Conservation (phyloP, 148 eudicot genomes). For the Rhododendron kiyosumense region DNA sequence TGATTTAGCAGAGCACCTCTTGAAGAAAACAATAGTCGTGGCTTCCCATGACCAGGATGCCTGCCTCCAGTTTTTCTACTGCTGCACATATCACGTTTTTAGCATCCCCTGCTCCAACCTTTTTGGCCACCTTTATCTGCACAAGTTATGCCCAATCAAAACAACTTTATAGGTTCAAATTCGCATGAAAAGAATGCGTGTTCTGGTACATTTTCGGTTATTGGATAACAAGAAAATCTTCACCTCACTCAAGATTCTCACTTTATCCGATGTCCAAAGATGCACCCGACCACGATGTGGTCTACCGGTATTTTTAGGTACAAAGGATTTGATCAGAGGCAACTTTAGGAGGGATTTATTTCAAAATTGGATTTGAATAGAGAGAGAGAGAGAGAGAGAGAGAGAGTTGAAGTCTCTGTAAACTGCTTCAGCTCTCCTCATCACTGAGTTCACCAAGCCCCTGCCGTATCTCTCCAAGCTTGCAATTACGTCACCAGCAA, state of each 20-base stretch:
- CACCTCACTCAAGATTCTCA: background rate
- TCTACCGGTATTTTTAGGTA: background rate
- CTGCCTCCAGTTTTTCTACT: constrained; percentile 53
- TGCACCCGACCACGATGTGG: background rate
- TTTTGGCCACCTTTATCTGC: constrained; percentile 49
- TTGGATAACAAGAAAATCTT: background rate
- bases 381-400: background rate
- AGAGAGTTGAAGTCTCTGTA: background rate
- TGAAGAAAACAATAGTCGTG: constrained; percentile 86
- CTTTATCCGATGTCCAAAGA: background rate
- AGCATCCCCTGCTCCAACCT: constrained; percentile 70
- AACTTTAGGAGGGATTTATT: background rate
- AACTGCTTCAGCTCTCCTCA: background rate
- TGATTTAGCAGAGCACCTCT: constrained; percentile 41
- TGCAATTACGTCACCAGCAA: background rate
- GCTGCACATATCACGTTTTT: constrained; percentile 68
- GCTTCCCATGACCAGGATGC: constrained; percentile 77
- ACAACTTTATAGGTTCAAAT: background rate
- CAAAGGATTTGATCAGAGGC: background rate
- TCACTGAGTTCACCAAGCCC: background rate
- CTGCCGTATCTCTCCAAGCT: background rate
- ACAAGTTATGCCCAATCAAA: background rate
- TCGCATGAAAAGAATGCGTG: background rate
- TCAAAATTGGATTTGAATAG: background rate
- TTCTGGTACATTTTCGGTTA: background rate